These are phyloP conservation scores for Hammondia hammondi DNA, from an alignment of 169 alveolate species.

Conservation along the genomic window DNA sequence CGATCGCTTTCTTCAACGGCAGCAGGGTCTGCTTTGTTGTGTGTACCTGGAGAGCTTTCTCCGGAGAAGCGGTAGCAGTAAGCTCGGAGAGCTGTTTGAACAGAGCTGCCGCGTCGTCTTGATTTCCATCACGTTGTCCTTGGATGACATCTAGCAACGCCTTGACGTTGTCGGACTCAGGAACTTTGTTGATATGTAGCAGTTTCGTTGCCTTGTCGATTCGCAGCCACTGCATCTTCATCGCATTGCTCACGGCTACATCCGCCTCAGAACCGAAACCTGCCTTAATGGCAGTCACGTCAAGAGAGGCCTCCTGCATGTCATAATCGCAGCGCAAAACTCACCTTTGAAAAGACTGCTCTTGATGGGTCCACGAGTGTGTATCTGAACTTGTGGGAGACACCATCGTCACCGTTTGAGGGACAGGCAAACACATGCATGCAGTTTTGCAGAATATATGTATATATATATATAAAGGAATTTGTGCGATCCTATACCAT, in stretches of 20 bases:
- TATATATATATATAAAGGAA: neutral
- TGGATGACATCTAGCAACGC: neutral
- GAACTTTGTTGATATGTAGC: neutral
- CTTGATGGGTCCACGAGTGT: too few species aligned
- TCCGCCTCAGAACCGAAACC: conserved; percentile 46
- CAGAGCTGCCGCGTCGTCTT: neutral
- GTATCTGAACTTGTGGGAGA: too few species aligned
- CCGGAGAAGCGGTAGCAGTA: neutral
- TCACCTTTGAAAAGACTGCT: neutral
- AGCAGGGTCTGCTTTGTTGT: too few species aligned
- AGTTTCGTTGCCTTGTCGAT: conserved; percentile 55
- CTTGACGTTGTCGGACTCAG: neutral
- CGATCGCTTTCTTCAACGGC: neutral
- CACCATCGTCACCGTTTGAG: too few species aligned
- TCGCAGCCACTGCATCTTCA: conserved; percentile 42
- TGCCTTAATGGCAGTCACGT: neutral
- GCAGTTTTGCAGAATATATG: neutral
- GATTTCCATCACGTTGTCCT: neutral
- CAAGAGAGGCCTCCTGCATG: neutral
- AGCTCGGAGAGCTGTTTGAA: neutral
- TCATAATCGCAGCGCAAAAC: neutral
- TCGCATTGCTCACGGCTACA: conserved; percentile 40
- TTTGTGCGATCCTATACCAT: too few species aligned
- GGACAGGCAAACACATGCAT: neutral
- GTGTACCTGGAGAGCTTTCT: neutral